Evolutionary conservation across 2,329 filamentous ascomycete genomes (phyloP), one percentile per base, ranked within the genome.

Genomic region (Hirsutella minnesotensis): DNA sequence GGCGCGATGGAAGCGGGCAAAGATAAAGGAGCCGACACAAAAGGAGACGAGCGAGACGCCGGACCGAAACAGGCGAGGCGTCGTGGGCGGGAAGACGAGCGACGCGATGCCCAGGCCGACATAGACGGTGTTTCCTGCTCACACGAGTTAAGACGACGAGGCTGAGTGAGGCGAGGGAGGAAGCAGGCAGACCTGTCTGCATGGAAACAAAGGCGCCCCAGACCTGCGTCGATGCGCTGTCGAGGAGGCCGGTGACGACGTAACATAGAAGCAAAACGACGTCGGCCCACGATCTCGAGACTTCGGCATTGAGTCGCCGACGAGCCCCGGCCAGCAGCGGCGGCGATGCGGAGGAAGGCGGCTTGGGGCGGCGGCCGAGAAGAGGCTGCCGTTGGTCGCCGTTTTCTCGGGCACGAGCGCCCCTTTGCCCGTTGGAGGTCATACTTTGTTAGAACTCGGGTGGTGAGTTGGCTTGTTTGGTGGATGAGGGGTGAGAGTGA

Each of bases 151-250:
- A 4, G 12, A 24, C 5, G 16, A 16, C 24, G 21, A n/a, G 1
- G 22, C n/a, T n/a, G 24, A 27, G 24, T 27, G 24, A 27, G 24
- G 12, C 7, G 12, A 7, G 24, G 24, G 7, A 27, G 12, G 24
- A 27, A 27, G 12, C 7, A 27, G 12, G 12, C 7, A 27, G 24
- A 76, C 83, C 83, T 27, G 84, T 89, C 56, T 89, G 85, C 84
- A 89, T 89, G 53, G 80, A 85, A 34, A 87, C 83, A 52, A 90
- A 90, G 3, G 81, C 81, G 12, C 83, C 82, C 80, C 83, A 89
- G 35, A 83, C 82, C 44, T 79, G 81, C 38, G 85, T 82, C 3
- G 83, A 79, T 3, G 82, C 79, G 61, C 81, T 86, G 61, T 90
- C 85, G 8, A 87, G 71, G 10, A 90, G 66, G 4, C 85, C 85